Base-by-base conservation (phyloP, 805 yeast genomes). In the Barnettozyma siamensis region DNA sequence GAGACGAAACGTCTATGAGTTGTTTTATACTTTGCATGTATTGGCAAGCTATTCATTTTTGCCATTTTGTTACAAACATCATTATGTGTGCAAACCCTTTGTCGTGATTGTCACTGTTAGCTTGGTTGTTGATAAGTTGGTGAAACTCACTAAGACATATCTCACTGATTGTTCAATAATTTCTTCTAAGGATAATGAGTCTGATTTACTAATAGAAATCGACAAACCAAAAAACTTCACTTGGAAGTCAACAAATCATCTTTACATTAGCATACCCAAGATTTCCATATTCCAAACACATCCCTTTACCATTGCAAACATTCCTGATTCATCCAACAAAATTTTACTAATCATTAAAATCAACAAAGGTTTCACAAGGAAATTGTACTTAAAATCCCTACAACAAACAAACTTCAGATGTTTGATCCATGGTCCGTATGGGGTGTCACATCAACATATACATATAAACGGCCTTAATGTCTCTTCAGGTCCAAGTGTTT, bases 381-480 rank as follows among this genome's bases (percentile, higher is more conserved):
- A 28, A 33, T 33, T 57, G 16, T 53, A 43, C 28, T 16, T 44
- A n/a, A 10, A 37, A 15, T 31, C 45, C 3, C 15, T 40, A 3
- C n/a, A 2, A 1, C 31, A 36, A 17, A 27, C 38, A 7, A 33
- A 40, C 1, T 48, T 49, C 26, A 45, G 44, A 1, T 53, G 59
- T 32, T 27, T 55, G 13, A 37, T 57, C n/a, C 48, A 55, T 46
- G 61, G 59, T 11, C 59, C 61, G 5, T 57, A 54, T 37, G 61
- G 61, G 3, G 31, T 40, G 4, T 51, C 59, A 0, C 43, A 43
- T 18, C 28, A 20, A 2, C 46, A 49, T 19, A 37, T 57, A 1
- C 44, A 37, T 17, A 29, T 17, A 13, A 28, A 31, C 19, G 30
- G 23, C 7, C 13, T n/a, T 1, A 12, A 24, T 13, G 31, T 5